Evolutionary conservation across 2,329 filamentous ascomycete genomes (phyloP).

Genomic region (Colletotrichum lindemuthianum): DNA sequence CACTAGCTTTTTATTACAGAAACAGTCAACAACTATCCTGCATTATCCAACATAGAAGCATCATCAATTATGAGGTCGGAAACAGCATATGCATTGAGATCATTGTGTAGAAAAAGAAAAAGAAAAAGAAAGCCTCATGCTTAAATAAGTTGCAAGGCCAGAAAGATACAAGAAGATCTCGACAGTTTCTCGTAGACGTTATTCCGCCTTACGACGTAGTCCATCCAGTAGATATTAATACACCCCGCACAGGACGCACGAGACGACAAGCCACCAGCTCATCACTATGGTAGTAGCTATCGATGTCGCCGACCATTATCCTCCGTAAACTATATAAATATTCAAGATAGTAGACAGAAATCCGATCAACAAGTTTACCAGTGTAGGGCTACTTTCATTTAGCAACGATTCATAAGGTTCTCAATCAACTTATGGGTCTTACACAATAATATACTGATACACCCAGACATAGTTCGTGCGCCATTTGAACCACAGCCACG

Average conservation of each 20-base stretch:
- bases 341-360: conserved; percentile 14
- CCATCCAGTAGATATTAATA: conserved; percentile 3
- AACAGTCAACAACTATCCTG: too few relatives aligned
- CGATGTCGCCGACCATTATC: not conserved
- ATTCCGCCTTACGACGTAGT: conserved; percentile 4
- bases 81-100: too few relatives aligned
- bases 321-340: conserved; percentile 14
- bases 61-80: too few relatives aligned
- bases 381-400: not conserved
- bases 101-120: too few relatives aligned
- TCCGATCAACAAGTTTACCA: conserved; percentile 16
- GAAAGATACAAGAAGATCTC: too few relatives aligned
- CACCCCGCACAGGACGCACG: not conserved
- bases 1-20: too few relatives aligned
- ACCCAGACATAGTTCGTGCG: conserved; percentile 1
- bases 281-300: conserved; percentile 1
- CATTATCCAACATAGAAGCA: too few relatives aligned
- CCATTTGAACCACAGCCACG: conserved; percentile 8
- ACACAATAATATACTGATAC: conserved; percentile 8
- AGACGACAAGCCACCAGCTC: conserved; percentile 14
- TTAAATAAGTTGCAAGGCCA: too few relatives aligned
- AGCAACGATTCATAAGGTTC: not conserved
- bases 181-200: not conserved
- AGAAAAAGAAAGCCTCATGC: too few relatives aligned
- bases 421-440: not conserved